Evolutionary conservation across 2,329 filamentous ascomycete species (phyloP), one percentile per base, ranked within the genome.

Genomic region (Eutypella sp.): DNA sequence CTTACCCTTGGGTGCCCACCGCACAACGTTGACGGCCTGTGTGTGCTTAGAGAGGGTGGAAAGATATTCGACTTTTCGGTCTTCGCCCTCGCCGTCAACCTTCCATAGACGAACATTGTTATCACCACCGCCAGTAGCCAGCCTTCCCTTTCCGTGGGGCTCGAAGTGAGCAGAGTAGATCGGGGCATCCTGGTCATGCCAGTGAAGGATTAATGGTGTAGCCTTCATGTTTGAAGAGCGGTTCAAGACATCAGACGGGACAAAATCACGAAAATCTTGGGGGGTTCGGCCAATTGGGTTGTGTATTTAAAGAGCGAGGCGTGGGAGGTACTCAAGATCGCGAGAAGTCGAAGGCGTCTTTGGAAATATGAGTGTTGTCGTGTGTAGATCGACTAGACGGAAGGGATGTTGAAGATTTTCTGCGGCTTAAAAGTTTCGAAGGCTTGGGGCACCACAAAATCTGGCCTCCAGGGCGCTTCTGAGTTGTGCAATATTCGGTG

Each of bases 111-210:
- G 81, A 60, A 99, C 90, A 71, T 96, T 92, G 67, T 95, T 95
- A 70, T 99, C 93, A 65, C 93, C 93, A 60, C 92, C 93, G 51
- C 86, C 92, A 9, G 93, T 99, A 47, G 93, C 93, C 52, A 99
- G 74, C 60, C 93, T 84, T 44, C 90, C 90, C 67, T 93, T 96
- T 53, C 89, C 90, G 63, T 89, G 79, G 40, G 89, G 89, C 66
- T 99, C 92, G 66, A 97, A 99, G 68, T 97, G 92, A 57, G 90
- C 89, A 37, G 92, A 96, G 73, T 97, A 99, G 66, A 99, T 91
- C 48, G 93, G 93, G 59, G 89, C 84, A 71, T 95, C 96, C 64
- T 96, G 89, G 68, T 96, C 89, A 71, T 99, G 95, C 93, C 93
- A 99, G 75, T 95, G 89, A 72, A 99, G 92, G 65, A 97, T 92